Percentiles rank a stretch among this genome's conserved stretches.
Conservation (phyloP, 2,329 filamentous ascomycete genomes). For the Ophiostoma quercus region DNA sequence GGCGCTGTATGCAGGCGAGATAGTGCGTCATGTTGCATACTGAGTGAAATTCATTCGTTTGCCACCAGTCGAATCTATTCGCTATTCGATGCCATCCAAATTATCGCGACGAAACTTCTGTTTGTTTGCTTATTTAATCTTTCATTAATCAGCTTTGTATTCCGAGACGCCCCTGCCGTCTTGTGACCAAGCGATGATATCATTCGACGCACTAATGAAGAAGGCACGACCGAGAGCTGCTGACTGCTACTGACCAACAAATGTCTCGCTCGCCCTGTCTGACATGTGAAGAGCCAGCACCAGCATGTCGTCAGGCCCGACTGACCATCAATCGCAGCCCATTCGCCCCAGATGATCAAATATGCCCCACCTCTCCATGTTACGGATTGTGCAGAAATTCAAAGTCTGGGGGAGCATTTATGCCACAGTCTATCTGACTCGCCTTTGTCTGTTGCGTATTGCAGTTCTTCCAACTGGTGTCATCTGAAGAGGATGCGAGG, state of each 20-base stretch:
- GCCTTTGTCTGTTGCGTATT: not conserved
- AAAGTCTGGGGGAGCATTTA: not conserved
- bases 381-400: not conserved
- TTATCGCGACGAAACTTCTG: not conserved
- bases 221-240: not conserved
- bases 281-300: not conserved
- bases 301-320: not conserved
- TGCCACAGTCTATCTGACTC: not conserved
- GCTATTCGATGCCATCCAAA: not conserved
- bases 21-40: not conserved
- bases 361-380: not conserved
- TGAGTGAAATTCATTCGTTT: not conserved
- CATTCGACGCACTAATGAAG: not conserved
- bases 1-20: constrained; percentile 8
- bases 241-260: not conserved
- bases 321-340: not conserved
- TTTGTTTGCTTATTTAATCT: not conserved
- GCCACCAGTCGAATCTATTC: no score
- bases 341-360: not conserved
- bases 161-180: not conserved
- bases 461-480: no score
- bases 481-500: not conserved
- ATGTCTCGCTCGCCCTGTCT: not conserved
- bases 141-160: not conserved
- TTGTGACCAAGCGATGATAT: constrained; percentile 1